These are phyloP conservation scores for Furcasterigmium furcatum DNA, from an alignment of 2,329 filamentous ascomycete species.

Conservation along the genomic window DNA sequence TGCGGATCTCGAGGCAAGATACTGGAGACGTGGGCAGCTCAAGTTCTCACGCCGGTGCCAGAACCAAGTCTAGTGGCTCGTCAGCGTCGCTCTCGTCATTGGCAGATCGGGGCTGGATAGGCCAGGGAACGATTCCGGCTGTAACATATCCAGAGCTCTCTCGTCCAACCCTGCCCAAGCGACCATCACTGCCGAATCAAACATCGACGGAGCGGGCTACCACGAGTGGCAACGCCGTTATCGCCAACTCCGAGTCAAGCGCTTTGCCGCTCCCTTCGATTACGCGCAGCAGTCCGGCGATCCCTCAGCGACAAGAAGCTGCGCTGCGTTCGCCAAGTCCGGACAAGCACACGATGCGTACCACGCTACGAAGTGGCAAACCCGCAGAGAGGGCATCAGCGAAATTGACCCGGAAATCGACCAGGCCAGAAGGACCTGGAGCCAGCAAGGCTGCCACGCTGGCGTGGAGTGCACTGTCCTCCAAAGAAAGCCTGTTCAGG, in stretches of 20 bases:
- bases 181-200: conserved; percentile 53
- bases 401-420: conserved; percentile 35
- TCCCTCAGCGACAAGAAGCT: no score
- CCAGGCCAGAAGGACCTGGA: conserved; percentile 43
- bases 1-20: conserved; percentile 62
- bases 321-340: conserved; percentile 49
- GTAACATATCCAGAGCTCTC: conserved; percentile 79
- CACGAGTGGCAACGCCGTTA: no score
- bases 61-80: not conserved
- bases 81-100: not conserved
- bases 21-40: not conserved
- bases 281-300: conserved; percentile 18
- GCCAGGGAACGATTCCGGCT: conserved; percentile 76
- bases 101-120: conserved; percentile 61
- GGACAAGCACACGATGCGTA: conserved; percentile 60
- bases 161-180: conserved; percentile 57
- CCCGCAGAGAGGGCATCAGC: conserved; percentile 36
- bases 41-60: conserved; percentile 7
- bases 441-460: conserved; percentile 62
- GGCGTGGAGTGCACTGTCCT: conserved; percentile 52
- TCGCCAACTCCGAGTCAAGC: no score
- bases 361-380: conserved; percentile 52
- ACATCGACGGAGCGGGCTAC: conserved; percentile 49
- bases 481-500: conserved; percentile 30
- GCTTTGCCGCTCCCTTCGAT: conserved; percentile 13